A percentile compares a stretch with the other conserved stretches of the same genome.
Conservation (phyloP, 352 stramenopile species). For the Phytopythium montanum region DNA sequence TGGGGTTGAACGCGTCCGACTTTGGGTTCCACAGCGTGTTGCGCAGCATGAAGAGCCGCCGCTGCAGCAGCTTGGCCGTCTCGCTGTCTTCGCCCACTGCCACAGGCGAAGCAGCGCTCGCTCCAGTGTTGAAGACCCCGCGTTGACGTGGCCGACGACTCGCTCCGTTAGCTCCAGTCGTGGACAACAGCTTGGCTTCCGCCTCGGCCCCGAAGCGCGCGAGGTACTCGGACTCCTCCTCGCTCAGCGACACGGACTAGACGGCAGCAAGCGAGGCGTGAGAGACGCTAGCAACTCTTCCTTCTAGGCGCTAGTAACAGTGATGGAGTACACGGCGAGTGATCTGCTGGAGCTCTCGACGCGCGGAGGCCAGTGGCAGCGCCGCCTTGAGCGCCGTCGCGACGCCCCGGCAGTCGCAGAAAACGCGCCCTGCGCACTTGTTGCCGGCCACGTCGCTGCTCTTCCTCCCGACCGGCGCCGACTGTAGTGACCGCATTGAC, state of each 20-base stretch:
- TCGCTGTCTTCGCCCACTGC: background rate
- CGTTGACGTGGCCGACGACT: background rate
- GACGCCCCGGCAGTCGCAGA: constrained; percentile 43
- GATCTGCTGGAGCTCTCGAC: constrained; percentile 46
- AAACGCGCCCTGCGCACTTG: constrained; percentile 36
- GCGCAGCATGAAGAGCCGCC: constrained; percentile 64
- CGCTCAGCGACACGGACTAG: constrained; percentile 54
- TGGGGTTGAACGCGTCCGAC: constrained; percentile 51
- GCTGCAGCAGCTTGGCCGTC: constrained; percentile 32
- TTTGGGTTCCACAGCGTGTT: constrained; percentile 70
- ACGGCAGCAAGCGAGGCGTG: background rate
- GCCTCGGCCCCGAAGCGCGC: constrained; percentile 48
- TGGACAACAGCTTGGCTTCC: constrained; percentile 27
- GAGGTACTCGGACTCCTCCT: constrained; percentile 57
- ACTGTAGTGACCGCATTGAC: constrained; percentile 2
- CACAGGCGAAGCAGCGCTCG: background rate
- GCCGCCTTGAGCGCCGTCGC: constrained; percentile 14
- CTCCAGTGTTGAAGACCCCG: background rate
- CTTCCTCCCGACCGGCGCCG: constrained; percentile 8
- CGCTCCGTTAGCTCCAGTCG: background rate
- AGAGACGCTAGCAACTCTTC: background rate
- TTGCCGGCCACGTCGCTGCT: constrained; percentile 3
- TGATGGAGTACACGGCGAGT: constrained; percentile 41
- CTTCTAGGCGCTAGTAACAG: background rate
- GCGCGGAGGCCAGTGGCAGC: constrained; percentile 8